Conservation (phyloP, 1,139 yeast species). For the Blastobotrys serpentis region DNA sequence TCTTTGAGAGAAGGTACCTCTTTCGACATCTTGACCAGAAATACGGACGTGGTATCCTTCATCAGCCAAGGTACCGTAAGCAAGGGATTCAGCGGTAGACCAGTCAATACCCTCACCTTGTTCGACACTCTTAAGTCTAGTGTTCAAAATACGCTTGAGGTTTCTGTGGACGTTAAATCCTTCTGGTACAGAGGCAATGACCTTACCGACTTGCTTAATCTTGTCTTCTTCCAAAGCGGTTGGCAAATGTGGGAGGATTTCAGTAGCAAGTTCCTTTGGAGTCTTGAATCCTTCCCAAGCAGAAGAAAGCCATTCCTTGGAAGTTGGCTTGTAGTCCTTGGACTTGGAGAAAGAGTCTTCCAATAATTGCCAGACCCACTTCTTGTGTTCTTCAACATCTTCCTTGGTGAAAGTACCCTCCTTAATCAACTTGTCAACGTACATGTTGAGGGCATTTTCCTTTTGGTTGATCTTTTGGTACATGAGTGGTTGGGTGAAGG, state of each 20-base stretch:
- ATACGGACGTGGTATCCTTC: slow-evolving; percentile 98
- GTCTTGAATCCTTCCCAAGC: slow-evolving; percentile 99
- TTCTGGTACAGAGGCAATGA: slow-evolving; percentile 78
- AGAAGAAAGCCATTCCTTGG: slow-evolving; percentile 97
- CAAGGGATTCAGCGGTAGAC: slow-evolving; percentile 99
- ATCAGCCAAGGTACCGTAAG: slow-evolving; percentile 85
- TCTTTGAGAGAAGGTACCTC: slow-evolving; percentile 99
- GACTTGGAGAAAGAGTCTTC: slow-evolving; percentile 87
- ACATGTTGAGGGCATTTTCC: slow-evolving; percentile 83
- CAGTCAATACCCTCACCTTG: slow-evolving; percentile 95
- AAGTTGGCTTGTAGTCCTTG: slow-evolving; percentile 86
- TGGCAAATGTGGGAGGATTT: slow-evolving; percentile 92
- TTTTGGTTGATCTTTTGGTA: slow-evolving; percentile 86
- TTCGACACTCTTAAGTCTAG: slow-evolving; percentile 84
- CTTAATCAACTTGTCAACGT: slow-evolving; percentile 70
- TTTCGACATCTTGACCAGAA: slow-evolving; percentile 99
- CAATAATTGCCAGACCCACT: slow-evolving; percentile 95
- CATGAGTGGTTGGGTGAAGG: slow-evolving; percentile 98
- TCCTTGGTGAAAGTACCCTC: slow-evolving; percentile 89
- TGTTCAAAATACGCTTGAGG: slow-evolving; percentile 87
- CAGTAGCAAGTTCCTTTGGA: slow-evolving; percentile 95
- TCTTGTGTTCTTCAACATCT: slow-evolving; percentile 93
- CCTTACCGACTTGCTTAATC: slow-evolving; percentile 75
- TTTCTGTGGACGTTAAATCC: slow-evolving; percentile 92
- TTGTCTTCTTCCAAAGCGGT: slow-evolving; percentile 77